Percentiles rank a stretch among this genome's conserved stretches.
These are phyloP conservation scores for Calonectria ilicicola DNA, from an alignment of 2,329 filamentous ascomycete species.

Conservation along the genomic window DNA sequence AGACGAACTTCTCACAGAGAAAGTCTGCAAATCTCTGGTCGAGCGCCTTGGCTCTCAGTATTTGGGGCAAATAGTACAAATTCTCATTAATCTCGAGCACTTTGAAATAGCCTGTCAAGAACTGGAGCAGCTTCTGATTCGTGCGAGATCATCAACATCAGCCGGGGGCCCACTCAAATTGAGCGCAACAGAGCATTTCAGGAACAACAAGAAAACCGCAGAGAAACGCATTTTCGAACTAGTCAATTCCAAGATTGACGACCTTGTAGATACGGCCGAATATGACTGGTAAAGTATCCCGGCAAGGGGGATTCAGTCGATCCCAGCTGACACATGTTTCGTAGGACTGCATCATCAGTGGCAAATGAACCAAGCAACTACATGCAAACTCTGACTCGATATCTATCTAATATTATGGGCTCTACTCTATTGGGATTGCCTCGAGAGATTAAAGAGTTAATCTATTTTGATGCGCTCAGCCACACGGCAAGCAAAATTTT, in stretches of 20 bases:
- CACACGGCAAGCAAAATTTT: constrained; percentile 91
- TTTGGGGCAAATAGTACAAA: constrained; percentile 97
- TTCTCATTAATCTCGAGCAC: constrained; percentile 96
- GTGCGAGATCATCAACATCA: constrained; percentile 84
- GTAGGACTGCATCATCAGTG: constrained; percentile 65
- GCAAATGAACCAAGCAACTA: constrained; percentile 87
- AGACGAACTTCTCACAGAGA: constrained; percentile 93
- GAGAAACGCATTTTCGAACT: constrained; percentile 98
- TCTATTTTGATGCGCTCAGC: constrained; percentile 95
- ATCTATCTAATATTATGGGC: constrained; percentile 96
- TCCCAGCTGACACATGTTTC: constrained; percentile 30
- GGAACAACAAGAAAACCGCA: constrained; percentile 91
- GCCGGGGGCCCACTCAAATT: constrained; percentile 84
- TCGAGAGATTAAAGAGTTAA: constrained; percentile 94
- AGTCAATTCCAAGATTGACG: constrained; percentile 98
- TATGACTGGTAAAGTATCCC: constrained; percentile 81
- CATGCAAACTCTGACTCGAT: constrained; percentile 93
- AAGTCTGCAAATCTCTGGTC: constrained; percentile 91
- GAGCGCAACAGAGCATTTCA: constrained; percentile 87
- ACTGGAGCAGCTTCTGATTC: constrained; percentile 86
- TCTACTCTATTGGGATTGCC: constrained; percentile 94
- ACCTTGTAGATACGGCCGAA: constrained; percentile 95
- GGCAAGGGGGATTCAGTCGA: not conserved
- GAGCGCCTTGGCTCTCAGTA: constrained; percentile 93
- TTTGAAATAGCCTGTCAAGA: constrained; percentile 95